A percentile compares a stretch with the other conserved stretches of the same genome.
phyloP scores from a whole-genome alignment of 805 yeast species.

The Starmera pachycereana region DNA sequence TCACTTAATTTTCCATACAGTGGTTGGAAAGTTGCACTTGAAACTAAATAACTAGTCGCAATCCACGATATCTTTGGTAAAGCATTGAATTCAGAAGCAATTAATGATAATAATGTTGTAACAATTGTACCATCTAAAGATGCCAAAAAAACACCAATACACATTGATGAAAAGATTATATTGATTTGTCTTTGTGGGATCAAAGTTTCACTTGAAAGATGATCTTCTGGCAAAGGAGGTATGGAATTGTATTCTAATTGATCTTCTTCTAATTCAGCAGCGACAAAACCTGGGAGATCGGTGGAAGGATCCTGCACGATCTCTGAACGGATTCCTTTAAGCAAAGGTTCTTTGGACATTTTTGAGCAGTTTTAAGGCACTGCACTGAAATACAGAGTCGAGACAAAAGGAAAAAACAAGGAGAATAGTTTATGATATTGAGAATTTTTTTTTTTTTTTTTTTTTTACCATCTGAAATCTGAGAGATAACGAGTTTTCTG shows the following conservation, averaged over 20 bases:
- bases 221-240: constrained; percentile 1
- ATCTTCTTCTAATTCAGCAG: constrained; percentile 19
- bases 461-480: no score
- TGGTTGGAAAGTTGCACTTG: constrained; percentile 69
- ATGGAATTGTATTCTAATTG: no score
- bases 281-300: constrained; percentile 24
- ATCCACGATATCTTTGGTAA: constrained; percentile 61
- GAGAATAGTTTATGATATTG: no score
- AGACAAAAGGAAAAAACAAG: no score
- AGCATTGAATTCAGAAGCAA: constrained; percentile 60
- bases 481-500: no score
- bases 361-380: no score
- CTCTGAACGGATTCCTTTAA: constrained; percentile 11
- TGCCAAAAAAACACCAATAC: constrained; percentile 42
- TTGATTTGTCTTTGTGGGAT: constrained; percentile 8
- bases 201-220: constrained; percentile 1
- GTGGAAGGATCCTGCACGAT: constrained; percentile 21
- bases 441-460: no score
- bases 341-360: constrained; percentile 5
- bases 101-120: constrained; percentile 51
- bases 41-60: constrained; percentile 57
- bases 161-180: constrained; percentile 32
- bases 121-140: constrained; percentile 63
- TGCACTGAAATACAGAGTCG: no score
- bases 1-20: constrained; percentile 62